Percentiles rank a stretch among this genome's conserved stretches.
phyloP scores from a whole-genome alignment of 768 basidiomycete species.

The Plicaturopsis crispa region DNA sequence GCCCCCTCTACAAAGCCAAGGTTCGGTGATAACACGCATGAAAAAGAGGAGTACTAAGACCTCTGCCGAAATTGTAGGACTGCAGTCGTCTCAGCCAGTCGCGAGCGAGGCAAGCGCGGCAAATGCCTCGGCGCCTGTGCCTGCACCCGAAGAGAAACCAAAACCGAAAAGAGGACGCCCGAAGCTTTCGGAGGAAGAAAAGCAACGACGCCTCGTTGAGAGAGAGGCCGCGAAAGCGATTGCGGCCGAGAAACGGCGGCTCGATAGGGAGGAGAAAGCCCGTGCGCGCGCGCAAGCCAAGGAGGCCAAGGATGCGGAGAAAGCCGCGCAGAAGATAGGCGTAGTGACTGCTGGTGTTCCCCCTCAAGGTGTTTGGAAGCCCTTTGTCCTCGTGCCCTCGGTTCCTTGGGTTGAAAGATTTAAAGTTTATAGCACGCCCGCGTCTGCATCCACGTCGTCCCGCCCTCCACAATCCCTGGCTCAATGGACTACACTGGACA shows the following conservation, averaged over 20 bases:
- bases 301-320: not conserved
- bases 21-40: too few species aligned
- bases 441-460: not conserved
- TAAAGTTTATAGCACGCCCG: not conserved
- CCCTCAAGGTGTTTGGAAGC: not conserved
- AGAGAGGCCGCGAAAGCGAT: not conserved
- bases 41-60: too few species aligned
- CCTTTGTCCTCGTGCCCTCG: not conserved
- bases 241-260: not conserved
- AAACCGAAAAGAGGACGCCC: not conserved
- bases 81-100: too few species aligned
- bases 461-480: not conserved
- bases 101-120: too few species aligned
- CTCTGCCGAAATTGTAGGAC: too few species aligned
- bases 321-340: not conserved
- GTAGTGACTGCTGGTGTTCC: not conserved
- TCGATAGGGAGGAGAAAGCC: not conserved
- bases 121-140: too few species aligned
- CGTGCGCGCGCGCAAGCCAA: not conserved
- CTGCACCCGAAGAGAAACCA: not conserved
- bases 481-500: not conserved
- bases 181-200: not conserved
- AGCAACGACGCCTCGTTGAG: not conserved
- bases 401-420: not conserved
- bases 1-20: too few species aligned